Base-by-base conservation (phyloP, 345 rosid genomes). In the Reutealis trisperma region DNA sequence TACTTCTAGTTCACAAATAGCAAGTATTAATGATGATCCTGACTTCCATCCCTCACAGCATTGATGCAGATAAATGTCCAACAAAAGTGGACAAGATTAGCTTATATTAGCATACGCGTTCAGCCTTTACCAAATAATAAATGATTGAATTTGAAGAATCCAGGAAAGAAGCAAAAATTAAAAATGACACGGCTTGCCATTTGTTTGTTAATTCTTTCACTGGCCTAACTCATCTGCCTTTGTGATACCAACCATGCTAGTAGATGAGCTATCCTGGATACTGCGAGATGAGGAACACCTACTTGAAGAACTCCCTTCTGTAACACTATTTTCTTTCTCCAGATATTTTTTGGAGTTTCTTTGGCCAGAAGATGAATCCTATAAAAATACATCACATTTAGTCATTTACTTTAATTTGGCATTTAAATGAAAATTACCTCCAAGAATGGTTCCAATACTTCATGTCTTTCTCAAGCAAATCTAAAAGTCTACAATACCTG, bases 231-330 rank as follows among this genome's bases (percentile, higher is more conserved):
- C 89, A 27, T 78, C 85, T 42, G 78, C 81, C 72, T 81, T 87
- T 57, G 77, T 80, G 76, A 85, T 88, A 75, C 88, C 93, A 47
- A 77, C 90, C 60, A 89, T 75, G 66, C 97, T 93, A 85, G 84
- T 82, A 27, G 97, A 87, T 73, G 97, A 90, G 85, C 97, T 91
- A 79, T 90, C 92, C 64, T 89, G 89, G 64, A 83, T 80, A 74
- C 93, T 89, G 15, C 70, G 88, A 61, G 95, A 89, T 12, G 97
- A 93, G 54, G 92, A 93, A 82, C 91, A 86, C 81, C 89, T 82
- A 81, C 93, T 91, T 24, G 92, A 88, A 76, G 87, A 85, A 80
- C 90, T 89, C 45, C 85, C 86, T 72, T 87, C 92, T 6, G 77
- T 63, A 16, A 83, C 59, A 77, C 77, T 77, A 74, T 63, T 82